These are phyloP conservation scores for Nakazawaea ambrosiae DNA, from an alignment of 805 yeast species.

Conservation along the genomic window DNA sequence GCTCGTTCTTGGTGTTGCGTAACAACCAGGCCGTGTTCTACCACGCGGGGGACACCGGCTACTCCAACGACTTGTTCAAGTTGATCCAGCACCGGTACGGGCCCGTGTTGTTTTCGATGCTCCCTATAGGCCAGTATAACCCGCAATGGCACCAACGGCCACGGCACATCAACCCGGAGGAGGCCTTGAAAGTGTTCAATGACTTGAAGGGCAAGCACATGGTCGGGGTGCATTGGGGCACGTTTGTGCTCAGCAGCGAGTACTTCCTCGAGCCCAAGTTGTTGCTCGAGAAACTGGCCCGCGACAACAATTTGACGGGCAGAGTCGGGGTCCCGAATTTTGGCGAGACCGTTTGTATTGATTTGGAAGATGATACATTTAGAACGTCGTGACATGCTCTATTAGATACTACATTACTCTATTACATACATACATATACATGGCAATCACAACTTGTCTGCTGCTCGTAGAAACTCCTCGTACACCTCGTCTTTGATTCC, in stretches of 20 bases:
- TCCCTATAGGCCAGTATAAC: constrained; percentile 93
- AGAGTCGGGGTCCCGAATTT: constrained; percentile 51
- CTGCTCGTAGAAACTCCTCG: constrained; percentile 29
- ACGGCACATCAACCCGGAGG: constrained; percentile 79
- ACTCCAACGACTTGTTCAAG: constrained; percentile 62
- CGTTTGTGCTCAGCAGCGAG: constrained; percentile 84
- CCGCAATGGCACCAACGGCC: constrained; percentile 94
- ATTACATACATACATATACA: too few relatives aligned
- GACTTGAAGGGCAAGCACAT: constrained; percentile 55
- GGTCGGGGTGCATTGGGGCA: constrained; percentile 96
- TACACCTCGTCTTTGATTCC: constrained; percentile 60
- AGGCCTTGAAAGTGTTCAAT: constrained; percentile 59
- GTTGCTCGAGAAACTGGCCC: constrained; percentile 45
- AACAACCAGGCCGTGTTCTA: constrained; percentile 67
- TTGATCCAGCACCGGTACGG: constrained; percentile 63
- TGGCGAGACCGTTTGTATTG: constrained; percentile 62
- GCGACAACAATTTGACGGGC: constrained; percentile 24
- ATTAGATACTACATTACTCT: constrained; percentile 1
- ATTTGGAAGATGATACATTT: constrained; percentile 20
- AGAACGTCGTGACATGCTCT: too few relatives aligned
- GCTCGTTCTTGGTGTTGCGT: constrained; percentile 68
- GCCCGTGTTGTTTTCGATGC: constrained; percentile 55
- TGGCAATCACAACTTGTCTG: constrained; percentile 14
- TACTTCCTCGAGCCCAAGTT: constrained; percentile 79
- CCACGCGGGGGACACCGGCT: constrained; percentile 96